A percentile compares a stretch with the other conserved stretches of the same genome.
Conservation (phyloP, 2,329 filamentous ascomycete genomes). For the Exophiala bonariae region DNA sequence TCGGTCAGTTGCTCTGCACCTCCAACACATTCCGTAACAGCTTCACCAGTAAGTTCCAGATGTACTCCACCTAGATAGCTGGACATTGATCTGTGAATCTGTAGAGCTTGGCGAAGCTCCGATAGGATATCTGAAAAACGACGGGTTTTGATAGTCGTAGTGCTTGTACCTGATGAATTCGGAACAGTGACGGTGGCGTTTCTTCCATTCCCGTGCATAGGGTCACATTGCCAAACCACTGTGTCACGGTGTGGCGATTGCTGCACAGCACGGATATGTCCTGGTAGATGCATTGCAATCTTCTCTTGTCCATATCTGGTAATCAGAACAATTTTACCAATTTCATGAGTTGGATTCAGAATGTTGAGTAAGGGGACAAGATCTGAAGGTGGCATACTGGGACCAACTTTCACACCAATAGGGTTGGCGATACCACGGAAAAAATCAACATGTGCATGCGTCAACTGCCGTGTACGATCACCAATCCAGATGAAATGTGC, state of each 20-base stretch:
- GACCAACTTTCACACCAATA: constrained; percentile 93
- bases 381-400: constrained; percentile 74
- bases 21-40: constrained; percentile 92
- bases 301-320: constrained; percentile 86
- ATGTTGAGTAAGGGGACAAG: constrained; percentile 77
- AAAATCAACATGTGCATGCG: constrained; percentile 94
- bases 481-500: constrained; percentile 99
- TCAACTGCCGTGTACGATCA: constrained; percentile 89
- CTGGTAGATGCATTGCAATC: constrained; percentile 73
- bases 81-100: constrained; percentile 78
- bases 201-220: constrained; percentile 85
- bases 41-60: constrained; percentile 91
- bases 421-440: constrained; percentile 96
- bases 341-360: constrained; percentile 78
- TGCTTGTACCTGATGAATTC: constrained; percentile 50
- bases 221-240: constrained; percentile 97
- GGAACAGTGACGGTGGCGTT: constrained; percentile 32
- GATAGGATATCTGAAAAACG: constrained; percentile 87
- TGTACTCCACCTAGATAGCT: constrained; percentile 93
- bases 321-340: constrained; percentile 93
- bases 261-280: constrained; percentile 86
- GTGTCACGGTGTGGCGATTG: constrained; percentile 61
- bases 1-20: constrained; percentile 85
- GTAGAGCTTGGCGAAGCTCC: constrained; percentile 79
- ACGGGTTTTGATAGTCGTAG: constrained; percentile 86